Conservation (phyloP, 306 rosid species). For the Inga laurina region DNA sequence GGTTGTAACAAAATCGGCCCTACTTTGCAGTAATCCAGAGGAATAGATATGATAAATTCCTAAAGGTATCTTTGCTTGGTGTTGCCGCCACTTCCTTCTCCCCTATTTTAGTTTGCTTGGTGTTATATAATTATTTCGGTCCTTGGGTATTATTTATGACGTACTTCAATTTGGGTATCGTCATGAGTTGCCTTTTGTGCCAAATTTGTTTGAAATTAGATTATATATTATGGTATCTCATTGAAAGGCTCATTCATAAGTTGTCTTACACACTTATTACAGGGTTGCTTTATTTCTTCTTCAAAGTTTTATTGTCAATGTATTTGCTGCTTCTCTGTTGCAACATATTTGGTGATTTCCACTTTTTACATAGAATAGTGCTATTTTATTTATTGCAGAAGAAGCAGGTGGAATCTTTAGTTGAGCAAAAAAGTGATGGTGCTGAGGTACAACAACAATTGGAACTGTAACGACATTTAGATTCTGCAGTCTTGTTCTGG, state of each 20-base stretch:
- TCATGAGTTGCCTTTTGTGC: slow-evolving; percentile 23
- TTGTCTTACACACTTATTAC: background rate
- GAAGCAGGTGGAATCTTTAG: slow-evolving; percentile 56
- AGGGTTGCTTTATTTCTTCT: background rate
- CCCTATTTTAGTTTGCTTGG: background rate
- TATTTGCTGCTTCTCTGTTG: slow-evolving; percentile 20
- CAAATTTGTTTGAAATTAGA: slow-evolving; percentile 3
- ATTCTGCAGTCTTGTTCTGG: slow-evolving; percentile 15
- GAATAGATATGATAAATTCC: slow-evolving; percentile 13
- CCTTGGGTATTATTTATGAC: slow-evolving; percentile 14
- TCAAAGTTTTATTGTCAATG: background rate
- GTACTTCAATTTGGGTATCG: slow-evolving; percentile 4
- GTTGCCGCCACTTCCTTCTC: background rate
- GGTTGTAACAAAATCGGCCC: slow-evolving; percentile 11
- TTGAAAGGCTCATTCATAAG: slow-evolving; percentile 8
- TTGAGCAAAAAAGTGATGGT: slow-evolving; percentile 48
- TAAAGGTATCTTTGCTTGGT: slow-evolving; percentile 3
- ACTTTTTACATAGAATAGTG: slow-evolving; percentile 20
- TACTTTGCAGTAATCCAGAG: slow-evolving; percentile 17
- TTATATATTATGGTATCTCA: background rate
- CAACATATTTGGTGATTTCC: slow-evolving; percentile 6
- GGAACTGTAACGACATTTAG: slow-evolving; percentile 18
- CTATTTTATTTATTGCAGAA: slow-evolving; percentile 48
- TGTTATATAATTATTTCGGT: background rate
- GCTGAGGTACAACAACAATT: slow-evolving; percentile 55